Evolutionary conservation across 2,329 filamentous ascomycete genomes (phyloP).

Genomic region (Pestalotiopsis sp.): DNA sequence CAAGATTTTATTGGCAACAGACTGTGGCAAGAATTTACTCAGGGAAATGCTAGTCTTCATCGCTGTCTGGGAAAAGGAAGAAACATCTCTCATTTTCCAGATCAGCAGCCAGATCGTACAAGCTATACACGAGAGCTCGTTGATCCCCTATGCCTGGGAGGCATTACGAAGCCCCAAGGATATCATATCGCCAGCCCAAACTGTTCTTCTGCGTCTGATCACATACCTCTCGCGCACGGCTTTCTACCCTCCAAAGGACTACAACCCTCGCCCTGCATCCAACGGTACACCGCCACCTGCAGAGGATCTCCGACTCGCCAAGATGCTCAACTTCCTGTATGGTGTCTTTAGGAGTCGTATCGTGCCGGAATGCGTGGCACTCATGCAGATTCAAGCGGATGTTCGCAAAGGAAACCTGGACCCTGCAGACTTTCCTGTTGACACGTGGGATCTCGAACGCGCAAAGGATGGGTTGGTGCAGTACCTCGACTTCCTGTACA

Average conservation of each 20-base stretch:
- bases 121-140: constrained; percentile 83
- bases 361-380: constrained; percentile 90
- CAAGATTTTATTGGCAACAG: constrained; percentile 84
- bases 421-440: constrained; percentile 87
- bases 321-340: constrained; percentile 84
- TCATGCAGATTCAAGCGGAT: constrained; percentile 91
- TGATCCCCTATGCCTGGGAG: constrained; percentile 91
- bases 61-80: constrained; percentile 93
- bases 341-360: constrained; percentile 91
- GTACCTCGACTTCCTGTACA: constrained; percentile 91
- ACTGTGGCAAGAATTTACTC: constrained; percentile 86
- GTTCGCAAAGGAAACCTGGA: constrained; percentile 77
- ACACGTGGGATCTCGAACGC: constrained; percentile 96
- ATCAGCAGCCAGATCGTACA: constrained; percentile 96
- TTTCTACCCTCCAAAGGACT: constrained; percentile 42
- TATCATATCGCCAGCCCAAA: constrained; percentile 93
- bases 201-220: constrained; percentile 86
- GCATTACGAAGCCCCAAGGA: constrained; percentile 91
- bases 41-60: constrained; percentile 94
- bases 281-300: constrained; percentile 33
- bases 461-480: constrained; percentile 94
- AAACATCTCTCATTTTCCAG: constrained; percentile 93
- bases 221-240: constrained; percentile 81
- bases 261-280: constrained; percentile 28
- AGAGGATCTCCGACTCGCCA: constrained; percentile 59